A percentile compares a stretch with the other conserved stretches of the same genome.
Evolutionary conservation across 2,329 filamentous ascomycete genomes (phyloP).

Genomic region (Nothophoma quercina): DNA sequence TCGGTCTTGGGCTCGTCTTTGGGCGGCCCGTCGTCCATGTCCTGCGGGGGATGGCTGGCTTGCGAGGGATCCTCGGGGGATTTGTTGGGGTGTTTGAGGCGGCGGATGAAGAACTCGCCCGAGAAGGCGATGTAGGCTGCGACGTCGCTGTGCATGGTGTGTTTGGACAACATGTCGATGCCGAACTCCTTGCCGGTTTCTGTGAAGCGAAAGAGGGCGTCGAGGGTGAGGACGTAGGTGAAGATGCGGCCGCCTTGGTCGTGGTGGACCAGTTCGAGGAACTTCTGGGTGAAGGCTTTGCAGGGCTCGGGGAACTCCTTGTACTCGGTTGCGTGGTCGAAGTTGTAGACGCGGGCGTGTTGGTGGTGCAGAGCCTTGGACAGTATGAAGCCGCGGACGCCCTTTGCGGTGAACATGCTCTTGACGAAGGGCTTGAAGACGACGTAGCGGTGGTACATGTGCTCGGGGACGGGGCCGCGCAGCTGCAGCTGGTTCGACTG

Average conservation of each 20-base stretch:
- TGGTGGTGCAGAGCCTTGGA: slow-evolving; percentile 90
- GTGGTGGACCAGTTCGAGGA: slow-evolving; percentile 85
- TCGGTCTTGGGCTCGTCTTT: slow-evolving; percentile 56
- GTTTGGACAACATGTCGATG: slow-evolving; percentile 90
- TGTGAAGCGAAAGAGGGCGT: slow-evolving; percentile 87
- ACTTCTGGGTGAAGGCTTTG: slow-evolving; percentile 75
- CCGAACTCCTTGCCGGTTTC: slow-evolving; percentile 96
- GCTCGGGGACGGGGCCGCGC: slow-evolving; percentile 77
- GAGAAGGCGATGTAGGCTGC: slow-evolving; percentile 90
- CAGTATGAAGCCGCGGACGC: slow-evolving; percentile 79
- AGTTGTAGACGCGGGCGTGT: slow-evolving; percentile 89
- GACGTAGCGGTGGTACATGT: slow-evolving; percentile 89
- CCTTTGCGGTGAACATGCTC: slow-evolving; percentile 82
- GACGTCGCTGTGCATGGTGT: slow-evolving; percentile 96
- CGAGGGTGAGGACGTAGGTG: slow-evolving; percentile 89
- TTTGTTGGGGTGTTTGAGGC: slow-evolving; percentile 62
- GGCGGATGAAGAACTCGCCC: slow-evolving; percentile 89
- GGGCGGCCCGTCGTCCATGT: slow-evolving; percentile 58
- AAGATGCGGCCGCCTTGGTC: slow-evolving; percentile 87
- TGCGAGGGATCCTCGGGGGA: slow-evolving; percentile 45
- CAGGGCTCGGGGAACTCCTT: slow-evolving; percentile 72
- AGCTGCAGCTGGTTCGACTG: slow-evolving; percentile 93
- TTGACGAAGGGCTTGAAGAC: slow-evolving; percentile 92
- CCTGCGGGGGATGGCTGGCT: slow-evolving; percentile 60
- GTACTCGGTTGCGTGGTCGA: slow-evolving; percentile 76